phyloP scores from a whole-genome alignment of 2,329 filamentous ascomycete species.

The Trichophyton schoenleinii region DNA sequence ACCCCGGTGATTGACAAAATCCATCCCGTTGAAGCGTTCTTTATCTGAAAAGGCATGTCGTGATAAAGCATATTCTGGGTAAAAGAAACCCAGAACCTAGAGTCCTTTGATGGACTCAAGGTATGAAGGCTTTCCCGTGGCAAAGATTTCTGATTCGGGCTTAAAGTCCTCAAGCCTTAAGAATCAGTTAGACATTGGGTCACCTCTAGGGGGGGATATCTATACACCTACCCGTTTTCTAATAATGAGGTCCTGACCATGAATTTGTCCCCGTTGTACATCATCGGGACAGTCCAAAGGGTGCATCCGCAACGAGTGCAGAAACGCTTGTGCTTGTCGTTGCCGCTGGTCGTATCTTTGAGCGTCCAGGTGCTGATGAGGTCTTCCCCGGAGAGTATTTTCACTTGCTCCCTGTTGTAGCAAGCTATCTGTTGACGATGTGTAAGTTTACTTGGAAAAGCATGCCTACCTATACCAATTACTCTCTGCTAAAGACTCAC shows the following conservation, averaged over 20 bases:
- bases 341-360: background rate
- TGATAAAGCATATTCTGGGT: too few species aligned
- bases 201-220: background rate
- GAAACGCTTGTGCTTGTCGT: conserved; percentile 1
- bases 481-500: background rate
- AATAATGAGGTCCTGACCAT: background rate
- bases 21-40: background rate
- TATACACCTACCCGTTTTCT: background rate
- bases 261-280: background rate
- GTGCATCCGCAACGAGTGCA: conserved; percentile 6
- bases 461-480: background rate
- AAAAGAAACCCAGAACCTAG: background rate
- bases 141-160: background rate
- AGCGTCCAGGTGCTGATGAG: background rate
- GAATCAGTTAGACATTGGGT: background rate
- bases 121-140: background rate
- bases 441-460: background rate
- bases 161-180: background rate
- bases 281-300: conserved; percentile 8
- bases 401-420: conserved; percentile 1
- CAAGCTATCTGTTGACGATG: background rate
- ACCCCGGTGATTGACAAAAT: background rate
- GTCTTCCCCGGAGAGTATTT: background rate
- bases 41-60: too few species aligned
- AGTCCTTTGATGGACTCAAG: background rate